phyloP scores from a whole-genome alignment of 768 basidiomycete species.

The Lactarius tabidus region DNA sequence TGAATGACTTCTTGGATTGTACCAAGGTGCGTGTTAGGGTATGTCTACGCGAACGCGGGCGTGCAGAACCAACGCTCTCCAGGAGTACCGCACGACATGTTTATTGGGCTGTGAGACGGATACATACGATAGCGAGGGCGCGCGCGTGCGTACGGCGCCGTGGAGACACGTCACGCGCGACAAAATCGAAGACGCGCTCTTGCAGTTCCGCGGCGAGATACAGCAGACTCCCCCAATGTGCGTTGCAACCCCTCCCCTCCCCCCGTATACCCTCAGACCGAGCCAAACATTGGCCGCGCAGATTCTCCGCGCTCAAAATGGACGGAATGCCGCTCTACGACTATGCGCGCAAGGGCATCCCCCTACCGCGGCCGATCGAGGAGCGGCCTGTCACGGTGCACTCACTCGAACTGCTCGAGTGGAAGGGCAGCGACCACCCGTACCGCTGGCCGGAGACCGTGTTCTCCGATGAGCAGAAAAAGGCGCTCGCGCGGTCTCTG shows the following conservation, averaged over 20 bases:
- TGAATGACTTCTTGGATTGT: conserved; percentile 80
- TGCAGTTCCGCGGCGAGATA: conserved; percentile 81
- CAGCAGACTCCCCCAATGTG: conserved; percentile 91
- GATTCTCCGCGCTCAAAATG: conserved; percentile 98
- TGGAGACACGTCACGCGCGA: conserved; percentile 84
- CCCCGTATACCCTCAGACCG: not conserved
- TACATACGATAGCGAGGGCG: conserved; percentile 88
- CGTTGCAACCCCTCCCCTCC: conserved; percentile 22
- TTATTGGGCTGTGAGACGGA: conserved; percentile 94
- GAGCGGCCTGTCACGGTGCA: conserved; percentile 78
- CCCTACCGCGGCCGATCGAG: conserved; percentile 93
- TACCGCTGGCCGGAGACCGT: conserved; percentile 74
- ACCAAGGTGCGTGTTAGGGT: conserved; percentile 60
- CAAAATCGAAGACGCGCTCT: conserved; percentile 62
- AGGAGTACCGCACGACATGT: conserved; percentile 93
- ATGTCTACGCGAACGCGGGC: conserved; percentile 2
- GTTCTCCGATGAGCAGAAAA: conserved; percentile 64
- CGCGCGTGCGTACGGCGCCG: conserved; percentile 67
- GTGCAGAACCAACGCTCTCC: not conserved
- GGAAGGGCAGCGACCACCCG: conserved; percentile 70
- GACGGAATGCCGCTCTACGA: conserved; percentile 94
- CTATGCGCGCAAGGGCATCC: conserved; percentile 87
- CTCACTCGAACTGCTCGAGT: conserved; percentile 71
- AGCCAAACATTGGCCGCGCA: conserved; percentile 33
- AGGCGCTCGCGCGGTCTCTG: conserved; percentile 63